Conservation (phyloP, 2,329 filamentous ascomycete species). For the Fusarium oxysporum region DNA sequence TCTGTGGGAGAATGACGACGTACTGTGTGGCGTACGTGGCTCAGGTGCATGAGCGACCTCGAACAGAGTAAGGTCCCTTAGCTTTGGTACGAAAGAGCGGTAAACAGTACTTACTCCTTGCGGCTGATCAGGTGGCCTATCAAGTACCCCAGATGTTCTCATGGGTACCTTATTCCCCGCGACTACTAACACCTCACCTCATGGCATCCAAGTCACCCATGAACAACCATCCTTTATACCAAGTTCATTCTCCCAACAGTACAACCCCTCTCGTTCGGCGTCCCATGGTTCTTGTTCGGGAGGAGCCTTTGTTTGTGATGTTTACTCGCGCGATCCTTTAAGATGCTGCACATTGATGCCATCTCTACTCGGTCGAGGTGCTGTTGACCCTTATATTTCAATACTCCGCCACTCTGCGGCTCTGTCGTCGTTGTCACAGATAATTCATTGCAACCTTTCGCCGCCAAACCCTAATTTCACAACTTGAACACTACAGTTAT, state of each 20-base stretch:
- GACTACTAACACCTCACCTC: constrained; percentile 34
- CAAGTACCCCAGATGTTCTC: constrained; percentile 14
- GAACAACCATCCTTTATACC: constrained; percentile 34
- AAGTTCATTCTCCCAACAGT: constrained; percentile 24
- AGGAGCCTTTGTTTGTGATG: constrained; percentile 19
- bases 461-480: background rate
- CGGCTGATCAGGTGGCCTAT: accelerated
- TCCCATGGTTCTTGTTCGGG: constrained; percentile 18
- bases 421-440: constrained; percentile 17
- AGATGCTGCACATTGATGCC: constrained; percentile 31
- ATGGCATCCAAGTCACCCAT: constrained; percentile 28
- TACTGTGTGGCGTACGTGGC: constrained; percentile 45
- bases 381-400: constrained; percentile 32
- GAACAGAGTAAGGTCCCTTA: background rate
- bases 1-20: constrained; percentile 39
- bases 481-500: background rate
- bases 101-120: constrained; percentile 11
- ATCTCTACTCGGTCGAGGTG: constrained; percentile 18
- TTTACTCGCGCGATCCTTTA: constrained; percentile 19
- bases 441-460: constrained; percentile 15
- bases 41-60: constrained; percentile 21
- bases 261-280: background rate
- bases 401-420: constrained; percentile 35
- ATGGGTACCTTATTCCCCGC: constrained; percentile 36
- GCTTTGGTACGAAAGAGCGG: constrained; percentile 14